Evolutionary conservation across 345 rosid genomes (phyloP).

Genomic region (Zanthoxylum bungeanum): DNA sequence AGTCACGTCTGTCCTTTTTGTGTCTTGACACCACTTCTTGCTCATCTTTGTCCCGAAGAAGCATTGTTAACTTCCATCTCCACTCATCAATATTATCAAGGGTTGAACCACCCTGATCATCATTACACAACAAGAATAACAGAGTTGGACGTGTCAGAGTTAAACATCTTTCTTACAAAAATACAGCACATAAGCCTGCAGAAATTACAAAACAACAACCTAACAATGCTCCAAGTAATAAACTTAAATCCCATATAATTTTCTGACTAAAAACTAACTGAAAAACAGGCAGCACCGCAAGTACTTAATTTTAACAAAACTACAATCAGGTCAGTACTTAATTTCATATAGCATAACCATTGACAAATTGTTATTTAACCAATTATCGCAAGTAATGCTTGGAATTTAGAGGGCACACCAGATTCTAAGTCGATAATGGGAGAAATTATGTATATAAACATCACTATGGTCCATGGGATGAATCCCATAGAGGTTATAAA

Average conservation of each 20-base stretch:
- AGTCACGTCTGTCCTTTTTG: constrained; percentile 91
- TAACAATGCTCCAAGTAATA: background rate
- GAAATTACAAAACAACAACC: background rate
- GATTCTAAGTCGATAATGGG: background rate
- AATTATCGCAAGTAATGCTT: background rate
- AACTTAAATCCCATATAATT: background rate
- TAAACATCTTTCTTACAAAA: background rate
- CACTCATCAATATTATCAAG: constrained; percentile 82
- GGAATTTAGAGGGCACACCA: background rate
- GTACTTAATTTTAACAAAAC: background rate
- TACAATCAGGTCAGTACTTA: background rate
- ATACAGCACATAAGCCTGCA: background rate
- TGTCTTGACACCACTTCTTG: constrained; percentile 86
- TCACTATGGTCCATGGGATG: background rate
- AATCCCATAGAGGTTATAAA: background rate
- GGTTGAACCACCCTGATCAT: constrained; percentile 58
- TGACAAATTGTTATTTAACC: background rate
- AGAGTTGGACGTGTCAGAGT: background rate
- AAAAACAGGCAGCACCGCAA: background rate
- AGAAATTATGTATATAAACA: background rate
- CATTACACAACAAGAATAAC: constrained; percentile 15
- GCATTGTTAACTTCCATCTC: constrained; percentile 83
- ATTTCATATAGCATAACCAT: too few species aligned
- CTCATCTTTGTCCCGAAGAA: constrained; percentile 69
- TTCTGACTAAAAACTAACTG: background rate